A percentile compares a stretch with the other conserved stretches of the same genome.
Evolutionary conservation across 805 yeast species (phyloP).

Genomic region (Suhomyces tanzawaensis): DNA sequence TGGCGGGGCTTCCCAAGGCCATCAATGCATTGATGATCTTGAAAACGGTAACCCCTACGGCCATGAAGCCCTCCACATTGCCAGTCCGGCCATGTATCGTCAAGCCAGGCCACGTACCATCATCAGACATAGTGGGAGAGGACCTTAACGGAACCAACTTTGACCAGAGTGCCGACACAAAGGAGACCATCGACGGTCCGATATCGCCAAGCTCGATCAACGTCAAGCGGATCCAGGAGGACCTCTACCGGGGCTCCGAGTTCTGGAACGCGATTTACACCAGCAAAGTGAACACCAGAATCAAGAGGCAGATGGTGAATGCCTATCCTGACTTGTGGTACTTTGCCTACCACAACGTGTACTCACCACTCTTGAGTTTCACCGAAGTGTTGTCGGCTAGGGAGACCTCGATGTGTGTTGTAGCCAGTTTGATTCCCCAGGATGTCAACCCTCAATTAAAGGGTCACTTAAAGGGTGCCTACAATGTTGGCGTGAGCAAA

Average conservation of each 20-base stretch:
- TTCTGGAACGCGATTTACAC: constrained; percentile 73
- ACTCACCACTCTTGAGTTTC: constrained; percentile 73
- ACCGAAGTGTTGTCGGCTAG: constrained; percentile 57
- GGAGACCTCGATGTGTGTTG: constrained; percentile 75
- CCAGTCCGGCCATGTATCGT: constrained; percentile 31
- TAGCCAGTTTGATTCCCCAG: constrained; percentile 83
- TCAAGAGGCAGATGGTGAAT: constrained; percentile 60
- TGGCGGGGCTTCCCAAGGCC: constrained; percentile 80
- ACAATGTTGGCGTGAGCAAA: constrained; percentile 68
- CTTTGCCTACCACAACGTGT: constrained; percentile 68
- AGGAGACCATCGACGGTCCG: constrained; percentile 42
- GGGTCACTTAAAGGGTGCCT: constrained; percentile 86
- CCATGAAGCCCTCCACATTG: constrained; percentile 20
- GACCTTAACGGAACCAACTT: constrained; percentile 39
- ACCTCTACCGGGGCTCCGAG: constrained; percentile 50
- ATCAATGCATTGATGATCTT: constrained; percentile 73
- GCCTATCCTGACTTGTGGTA: constrained; percentile 88
- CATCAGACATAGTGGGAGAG: constrained; percentile 38
- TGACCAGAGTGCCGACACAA: constrained; percentile 15
- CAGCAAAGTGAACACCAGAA: constrained; percentile 67
- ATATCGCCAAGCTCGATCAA: constrained; percentile 32
- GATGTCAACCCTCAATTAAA: constrained; percentile 91
- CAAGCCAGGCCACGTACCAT: constrained; percentile 32
- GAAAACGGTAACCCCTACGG: constrained; percentile 61
- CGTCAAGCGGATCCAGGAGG: constrained; percentile 22